Evolutionary conservation across 805 yeast species (phyloP).

Genomic region (Diddensiella santjacobensis): DNA sequence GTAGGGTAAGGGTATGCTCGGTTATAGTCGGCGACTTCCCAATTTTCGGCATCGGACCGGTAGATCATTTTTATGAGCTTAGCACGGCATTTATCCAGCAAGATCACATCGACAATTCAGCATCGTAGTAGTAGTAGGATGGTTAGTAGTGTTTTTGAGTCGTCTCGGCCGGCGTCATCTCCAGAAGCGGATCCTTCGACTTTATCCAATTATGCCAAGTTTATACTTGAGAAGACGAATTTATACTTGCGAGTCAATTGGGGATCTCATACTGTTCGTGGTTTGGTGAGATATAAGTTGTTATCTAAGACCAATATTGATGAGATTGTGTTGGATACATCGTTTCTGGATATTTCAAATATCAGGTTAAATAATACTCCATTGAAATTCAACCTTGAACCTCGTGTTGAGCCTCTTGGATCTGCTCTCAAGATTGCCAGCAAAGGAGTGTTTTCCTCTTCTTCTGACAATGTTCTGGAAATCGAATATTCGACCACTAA

Average conservation of each 20-base stretch:
- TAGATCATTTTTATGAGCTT: neutral
- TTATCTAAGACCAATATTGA: conserved; percentile 21
- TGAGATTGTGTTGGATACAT: conserved; percentile 62
- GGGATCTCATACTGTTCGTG: conserved; percentile 47
- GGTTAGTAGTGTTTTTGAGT: neutral
- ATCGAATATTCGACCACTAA: conserved; percentile 67
- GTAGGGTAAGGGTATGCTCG: no score
- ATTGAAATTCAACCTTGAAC: conserved; percentile 30
- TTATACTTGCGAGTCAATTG: conserved; percentile 56
- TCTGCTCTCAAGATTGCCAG: conserved; percentile 37
- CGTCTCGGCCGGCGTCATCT: neutral
- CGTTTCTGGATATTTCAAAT: conserved; percentile 48
- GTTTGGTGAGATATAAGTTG: conserved; percentile 51
- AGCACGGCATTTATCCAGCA: neutral
- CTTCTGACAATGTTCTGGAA: conserved; percentile 14
- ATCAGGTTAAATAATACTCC: conserved; percentile 43
- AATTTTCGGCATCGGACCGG: no score
- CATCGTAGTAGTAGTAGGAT: neutral
- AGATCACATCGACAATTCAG: neutral
- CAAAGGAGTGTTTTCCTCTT: conserved; percentile 13
- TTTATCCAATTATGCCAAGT: conserved; percentile 61
- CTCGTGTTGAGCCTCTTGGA: conserved; percentile 41
- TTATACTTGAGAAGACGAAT: conserved; percentile 49
- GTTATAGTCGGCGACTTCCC: neutral
- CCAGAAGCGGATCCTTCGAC: conserved; percentile 65